Conservation (phyloP, 164 flowering plant genomes). For the grape (Vitis vinifera) region ASM3070453v1 NC_081805.1:6936501-6937000, state of each 20-base stretch:
- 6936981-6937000: neutral
- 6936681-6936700: slow-evolving; percentile 57
- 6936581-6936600: too few species aligned
- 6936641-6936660: slow-evolving; percentile 41
- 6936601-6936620: slow-evolving; percentile 2
- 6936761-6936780: neutral
- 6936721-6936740: neutral
- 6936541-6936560: too few species aligned
- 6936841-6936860: slow-evolving; percentile 48
- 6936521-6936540: too few species aligned
- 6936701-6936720: neutral
- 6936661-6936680: slow-evolving; percentile 38
- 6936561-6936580: too few species aligned
- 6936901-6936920: neutral
- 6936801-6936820: slow-evolving; percentile 60
- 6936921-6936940: neutral
- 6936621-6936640: slow-evolving; percentile 48
- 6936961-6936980: neutral
- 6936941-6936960: neutral
- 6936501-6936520: too few species aligned
- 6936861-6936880: neutral
- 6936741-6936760: neutral
- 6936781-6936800: slow-evolving; percentile 20
- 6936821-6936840: slow-evolving; percentile 41
- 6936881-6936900: neutral